Base-by-base conservation (phyloP, 805 yeast genomes). In the Millerozyma miso region DNA sequence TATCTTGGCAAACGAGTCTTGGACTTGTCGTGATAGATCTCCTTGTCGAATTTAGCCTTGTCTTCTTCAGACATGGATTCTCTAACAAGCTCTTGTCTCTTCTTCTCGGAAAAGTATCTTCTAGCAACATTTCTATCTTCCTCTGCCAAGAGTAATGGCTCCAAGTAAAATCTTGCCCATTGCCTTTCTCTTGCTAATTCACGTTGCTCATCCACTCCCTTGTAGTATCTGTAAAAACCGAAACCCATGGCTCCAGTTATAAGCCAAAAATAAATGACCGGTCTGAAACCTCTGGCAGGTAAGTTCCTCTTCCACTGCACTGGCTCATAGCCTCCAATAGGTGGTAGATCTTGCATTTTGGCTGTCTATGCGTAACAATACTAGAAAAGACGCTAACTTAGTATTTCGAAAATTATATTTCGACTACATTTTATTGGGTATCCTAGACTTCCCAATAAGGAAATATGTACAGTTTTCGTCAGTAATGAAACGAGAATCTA, bases 301-400 rank as follows among this genome's bases (percentile, higher is more conserved):
- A 88, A 67, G 63, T 87, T 83, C 61, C 95, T 79, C 68, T 83
- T 84, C 95, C 95, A 88, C 69, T 87, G 96, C 47, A 88, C 78
- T 35, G 85, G 84, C 50, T 84, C 89, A 57, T 88, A 87, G 48
- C 96, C 95, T 44, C 86, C 88, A 54, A 78, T 71, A 44, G 96
- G 96, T 57, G 96, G 96, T 58, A 88, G 69, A 58, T 88, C 96
- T 74, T 88, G 96, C 76, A 71, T 71, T 31, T 2, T 20, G 18
- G 29, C 2, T 16, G 33, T 23, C 32, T 26, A 40, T 23, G 15
- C 29, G 26, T 15, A 37, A 12, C 26, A 23, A 8, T 4, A 8
- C 15, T 16, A n/a, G 14, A 15, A 29, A n/a, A 37, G 33, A 15
- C 10, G 31, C 17, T 23, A 14, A 23, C 7, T 15, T 8, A 19